phyloP scores from a whole-genome alignment of 805 yeast genomes.

The Saturnispora serradocipensis region DNA sequence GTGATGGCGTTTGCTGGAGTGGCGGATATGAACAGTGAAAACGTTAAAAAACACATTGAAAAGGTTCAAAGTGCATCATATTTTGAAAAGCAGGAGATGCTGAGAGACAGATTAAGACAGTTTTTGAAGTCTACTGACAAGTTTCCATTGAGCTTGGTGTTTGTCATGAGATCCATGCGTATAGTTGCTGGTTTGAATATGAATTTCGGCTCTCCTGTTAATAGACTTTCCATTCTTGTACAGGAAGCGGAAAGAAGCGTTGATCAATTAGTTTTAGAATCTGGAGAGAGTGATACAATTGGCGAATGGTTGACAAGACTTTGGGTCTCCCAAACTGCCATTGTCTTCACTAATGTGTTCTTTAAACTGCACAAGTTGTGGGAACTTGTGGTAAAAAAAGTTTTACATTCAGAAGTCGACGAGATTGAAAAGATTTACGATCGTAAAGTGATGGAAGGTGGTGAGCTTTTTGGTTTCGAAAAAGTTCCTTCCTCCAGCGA shows the following conservation, averaged over 20 bases:
- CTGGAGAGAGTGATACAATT: constrained; percentile 12
- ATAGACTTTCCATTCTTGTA: constrained; percentile 56
- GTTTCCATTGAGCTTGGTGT: constrained; percentile 59
- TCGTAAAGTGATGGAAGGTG: constrained; percentile 33
- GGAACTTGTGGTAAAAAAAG: constrained; percentile 2
- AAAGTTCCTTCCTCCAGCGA: constrained; percentile 23
- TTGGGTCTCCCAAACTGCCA: constrained; percentile 12
- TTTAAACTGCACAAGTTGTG: constrained; percentile 10
- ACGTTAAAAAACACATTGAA: constrained; percentile 28
- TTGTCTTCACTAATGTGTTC: constrained; percentile 11
- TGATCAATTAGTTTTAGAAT: constrained; percentile 8
- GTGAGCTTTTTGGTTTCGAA: constrained; percentile 36
- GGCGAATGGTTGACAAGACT: constrained; percentile 14
- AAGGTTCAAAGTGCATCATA: constrained; percentile 25
- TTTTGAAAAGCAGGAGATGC: constrained; percentile 34
- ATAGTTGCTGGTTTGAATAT: constrained; percentile 66
- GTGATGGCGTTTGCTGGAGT: constrained; percentile 34
- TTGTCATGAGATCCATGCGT: constrained; percentile 62
- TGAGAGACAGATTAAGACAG: constrained; percentile 40
- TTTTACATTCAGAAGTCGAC: constrained; percentile 22
- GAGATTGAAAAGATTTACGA: constrained; percentile 38
- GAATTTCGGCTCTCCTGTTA: constrained; percentile 62
- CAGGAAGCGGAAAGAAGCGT: constrained; percentile 37
- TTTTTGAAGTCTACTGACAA: constrained; percentile 54
- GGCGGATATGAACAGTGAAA: constrained; percentile 16